A percentile compares a stretch with the other conserved stretches of the same genome.
These are phyloP conservation scores for Daedalea quercina DNA, from an alignment of 768 basidiomycete genomes.

Conservation along the genomic window DNA sequence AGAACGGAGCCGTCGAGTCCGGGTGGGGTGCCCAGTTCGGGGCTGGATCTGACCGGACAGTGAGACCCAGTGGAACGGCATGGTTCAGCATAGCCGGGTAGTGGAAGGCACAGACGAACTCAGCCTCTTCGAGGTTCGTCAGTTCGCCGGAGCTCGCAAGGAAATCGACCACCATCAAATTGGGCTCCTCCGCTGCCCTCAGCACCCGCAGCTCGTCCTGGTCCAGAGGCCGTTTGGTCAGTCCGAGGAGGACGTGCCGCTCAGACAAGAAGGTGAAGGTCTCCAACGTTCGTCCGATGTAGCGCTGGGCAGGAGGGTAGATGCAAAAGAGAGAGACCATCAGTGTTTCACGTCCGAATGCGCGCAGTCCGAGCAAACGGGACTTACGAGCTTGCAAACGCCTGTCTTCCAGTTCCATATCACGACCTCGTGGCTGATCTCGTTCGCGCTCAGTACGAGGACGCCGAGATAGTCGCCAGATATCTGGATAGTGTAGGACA, in stretches of 20 bases:
- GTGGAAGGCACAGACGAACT: conserved; percentile 32
- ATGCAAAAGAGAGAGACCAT: background rate
- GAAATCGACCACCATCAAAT: conserved; percentile 36
- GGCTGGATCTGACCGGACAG: conserved; percentile 50
- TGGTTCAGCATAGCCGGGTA: conserved; percentile 31
- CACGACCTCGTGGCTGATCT: conserved; percentile 36
- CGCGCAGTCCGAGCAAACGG: background rate
- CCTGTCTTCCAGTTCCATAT: conserved; percentile 69
- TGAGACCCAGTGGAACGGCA: conserved; percentile 27
- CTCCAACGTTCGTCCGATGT: conserved; percentile 7
- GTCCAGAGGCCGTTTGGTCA: background rate
- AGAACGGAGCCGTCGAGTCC: conserved; percentile 38
- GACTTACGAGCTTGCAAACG: conserved; percentile 36
- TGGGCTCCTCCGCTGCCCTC: conserved; percentile 12
- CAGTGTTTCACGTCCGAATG: background rate
- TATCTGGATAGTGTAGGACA: conserved; percentile 46
- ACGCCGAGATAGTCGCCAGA: conserved; percentile 46
- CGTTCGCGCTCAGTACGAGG: conserved; percentile 31
- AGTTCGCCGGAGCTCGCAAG: conserved; percentile 27
- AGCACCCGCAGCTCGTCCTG: background rate
- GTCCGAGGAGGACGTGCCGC: conserved; percentile 18
- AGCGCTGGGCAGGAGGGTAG: conserved; percentile 4
- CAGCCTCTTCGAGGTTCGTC: conserved; percentile 23
- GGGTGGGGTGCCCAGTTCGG: conserved; percentile 35
- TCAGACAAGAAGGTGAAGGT: conserved; percentile 23